Percentiles rank a stretch among this genome's conserved stretches.
These are phyloP conservation scores for Fusarium coffeatum DNA, from an alignment of 2,329 filamentous ascomycete species.

Conservation along the genomic window DNA sequence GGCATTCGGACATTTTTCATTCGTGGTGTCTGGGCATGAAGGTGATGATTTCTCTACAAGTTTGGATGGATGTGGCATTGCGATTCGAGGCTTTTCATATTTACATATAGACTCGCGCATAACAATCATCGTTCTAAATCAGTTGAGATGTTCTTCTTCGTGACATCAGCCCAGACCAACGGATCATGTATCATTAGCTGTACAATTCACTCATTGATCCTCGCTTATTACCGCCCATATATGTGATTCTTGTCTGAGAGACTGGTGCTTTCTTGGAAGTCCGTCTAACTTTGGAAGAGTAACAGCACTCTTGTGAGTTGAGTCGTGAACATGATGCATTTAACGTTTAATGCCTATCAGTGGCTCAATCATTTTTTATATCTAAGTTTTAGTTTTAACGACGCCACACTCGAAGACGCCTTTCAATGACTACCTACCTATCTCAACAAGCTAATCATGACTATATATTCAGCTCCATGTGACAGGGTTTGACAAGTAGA, in stretches of 20 bases:
- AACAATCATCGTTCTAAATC: constrained; percentile 48
- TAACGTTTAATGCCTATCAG: neutral
- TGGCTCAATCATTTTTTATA: neutral
- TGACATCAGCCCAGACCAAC: constrained; percentile 31
- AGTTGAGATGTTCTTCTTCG: constrained; percentile 31
- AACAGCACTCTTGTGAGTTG: too few relatives aligned
- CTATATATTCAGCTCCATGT: neutral
- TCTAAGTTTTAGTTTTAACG: neutral
- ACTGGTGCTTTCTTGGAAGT: neutral
- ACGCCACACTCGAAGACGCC: neutral
- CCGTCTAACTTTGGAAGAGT: neutral
- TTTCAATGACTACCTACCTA: neutral
- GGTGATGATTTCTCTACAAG: constrained; percentile 42
- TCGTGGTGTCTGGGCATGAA: constrained; percentile 49
- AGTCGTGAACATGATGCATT: neutral
- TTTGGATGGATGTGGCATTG: constrained; percentile 45
- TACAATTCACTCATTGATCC: constrained; percentile 37
- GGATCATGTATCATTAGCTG: constrained; percentile 45
- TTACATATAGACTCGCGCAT: constrained; percentile 52
- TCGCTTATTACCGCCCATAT: neutral
- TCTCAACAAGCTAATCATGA: neutral
- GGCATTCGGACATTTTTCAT: constrained; percentile 43
- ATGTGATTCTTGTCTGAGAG: neutral
- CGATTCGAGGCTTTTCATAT: constrained; percentile 46
- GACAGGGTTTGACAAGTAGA: neutral